Percentiles rank a stretch among this genome's conserved stretches.
Evolutionary conservation across 1,284 basidiomycete genomes (phyloP).

Genomic region (Anthracocystis walkeri): DNA sequence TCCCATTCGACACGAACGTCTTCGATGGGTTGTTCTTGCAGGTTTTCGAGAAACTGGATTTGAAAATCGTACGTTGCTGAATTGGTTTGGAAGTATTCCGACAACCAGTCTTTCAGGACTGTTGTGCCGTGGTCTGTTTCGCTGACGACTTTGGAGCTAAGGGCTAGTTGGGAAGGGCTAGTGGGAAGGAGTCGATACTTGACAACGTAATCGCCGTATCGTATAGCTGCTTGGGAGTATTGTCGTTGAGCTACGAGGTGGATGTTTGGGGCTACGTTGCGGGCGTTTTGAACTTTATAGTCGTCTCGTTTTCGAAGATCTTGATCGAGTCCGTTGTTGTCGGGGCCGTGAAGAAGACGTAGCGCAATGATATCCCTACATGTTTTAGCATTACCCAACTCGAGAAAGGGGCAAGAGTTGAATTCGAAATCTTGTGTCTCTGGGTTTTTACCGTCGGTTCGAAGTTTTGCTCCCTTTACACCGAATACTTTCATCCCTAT

Average conservation of each 20-base stretch:
- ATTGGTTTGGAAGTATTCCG: conserved; percentile 42
- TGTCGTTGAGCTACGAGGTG: conserved; percentile 54
- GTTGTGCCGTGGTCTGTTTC: conserved; percentile 38
- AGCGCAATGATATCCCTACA: conserved; percentile 47
- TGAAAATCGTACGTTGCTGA: conserved; percentile 56
- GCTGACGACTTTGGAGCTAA: conserved; percentile 27
- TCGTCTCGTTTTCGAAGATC: conserved; percentile 55
- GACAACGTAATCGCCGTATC: conserved; percentile 61
- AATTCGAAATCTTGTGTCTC: conserved; percentile 64
- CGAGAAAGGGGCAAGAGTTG: conserved; percentile 51
- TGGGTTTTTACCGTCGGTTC: conserved; percentile 45
- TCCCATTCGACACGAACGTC: conserved; percentile 56
- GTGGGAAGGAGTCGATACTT: conserved; percentile 58
- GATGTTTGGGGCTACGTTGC: conserved; percentile 52
- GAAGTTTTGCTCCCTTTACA: conserved; percentile 46
- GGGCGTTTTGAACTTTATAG: conserved; percentile 54
- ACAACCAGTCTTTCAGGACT: conserved; percentile 37
- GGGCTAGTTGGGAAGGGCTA: conserved; percentile 37
- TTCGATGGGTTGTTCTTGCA: conserved; percentile 60
- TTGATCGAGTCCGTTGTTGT: conserved; percentile 33
- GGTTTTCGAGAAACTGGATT: conserved; percentile 59
- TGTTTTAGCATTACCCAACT: conserved; percentile 39
- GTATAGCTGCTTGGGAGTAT: conserved; percentile 59
- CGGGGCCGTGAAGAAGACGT: conserved; percentile 47
- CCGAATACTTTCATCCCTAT: conserved; percentile 62